Base-by-base conservation (phyloP, 192 early-diverging fungal species). In the Gonapodya prolifera region DNA sequence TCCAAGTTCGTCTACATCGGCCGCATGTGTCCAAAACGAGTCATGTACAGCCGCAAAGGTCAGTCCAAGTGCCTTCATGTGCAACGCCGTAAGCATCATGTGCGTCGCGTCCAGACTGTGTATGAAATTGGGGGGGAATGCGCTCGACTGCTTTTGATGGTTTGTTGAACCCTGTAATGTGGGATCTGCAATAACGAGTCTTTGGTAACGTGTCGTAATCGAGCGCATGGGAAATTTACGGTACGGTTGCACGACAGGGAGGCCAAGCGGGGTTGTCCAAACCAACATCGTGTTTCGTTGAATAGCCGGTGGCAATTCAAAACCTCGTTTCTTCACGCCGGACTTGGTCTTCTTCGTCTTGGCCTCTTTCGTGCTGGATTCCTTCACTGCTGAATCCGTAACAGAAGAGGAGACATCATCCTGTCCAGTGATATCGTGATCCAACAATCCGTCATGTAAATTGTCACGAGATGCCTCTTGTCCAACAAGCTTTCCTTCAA, bases 51-150 rank as follows among this genome's bases (percentile, higher is more conserved):
- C 90, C 0, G 97, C 94, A 88, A 97, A 99, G 8, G 90, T 86
- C 77, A 99, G 81, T 1, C 89, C 91, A 28, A 86, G 87, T 35
- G 85, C 81, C 69, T 94, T 88, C 86, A 95, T 97, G 76, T 88
- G 89, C 33, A 95, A 86, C 32, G 97, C 95, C 23, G 95, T 94
- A 82, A 97, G 88, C 78, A 96, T 87, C 97, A 99, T 99, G 80
- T 99, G 97, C 30, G 95, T 90, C 0, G 97, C 97, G 83, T 99
- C 97, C 31, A 99, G 86, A 1, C 95, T 96, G 83, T 99, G 97
- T 81, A 99, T 94, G 86, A 94, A 99, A 87, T 99, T 99, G 32
- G 97, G 97, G 35, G 97, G 97, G 87, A 99, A 99, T 0, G 97
- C 97, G 0, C 93, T 93, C 45, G 92, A 90, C 81, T 99, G 97